These are phyloP conservation scores for Penicillium carneum DNA, from an alignment of 2,329 filamentous ascomycete genomes.

Conservation along the genomic window DNA sequence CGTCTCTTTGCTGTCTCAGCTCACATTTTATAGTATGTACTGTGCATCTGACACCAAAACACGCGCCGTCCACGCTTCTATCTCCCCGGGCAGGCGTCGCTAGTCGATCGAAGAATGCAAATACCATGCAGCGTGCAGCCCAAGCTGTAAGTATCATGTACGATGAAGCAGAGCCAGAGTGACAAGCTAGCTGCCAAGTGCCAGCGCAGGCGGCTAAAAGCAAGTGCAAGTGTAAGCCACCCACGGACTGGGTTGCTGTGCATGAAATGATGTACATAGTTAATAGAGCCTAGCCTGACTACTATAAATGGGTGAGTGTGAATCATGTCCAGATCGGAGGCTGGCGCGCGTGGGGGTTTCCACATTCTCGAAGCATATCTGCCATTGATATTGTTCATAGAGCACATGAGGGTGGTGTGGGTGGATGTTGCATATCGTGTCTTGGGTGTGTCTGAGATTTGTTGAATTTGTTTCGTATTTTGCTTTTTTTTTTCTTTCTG, in stretches of 20 bases:
- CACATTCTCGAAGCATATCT: constrained; percentile 34
- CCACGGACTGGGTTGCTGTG: neutral
- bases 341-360: constrained; percentile 12
- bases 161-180: constrained; percentile 5
- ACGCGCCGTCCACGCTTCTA: constrained; percentile 14
- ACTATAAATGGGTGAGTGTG: neutral
- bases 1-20: constrained; percentile 16
- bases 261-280: constrained; percentile 2
- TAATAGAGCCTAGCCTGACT: neutral
- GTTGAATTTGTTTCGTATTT: neutral
- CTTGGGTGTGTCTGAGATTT: neutral
- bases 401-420: neutral
- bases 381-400: constrained; percentile 11
- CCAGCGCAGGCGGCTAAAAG: constrained; percentile 8
- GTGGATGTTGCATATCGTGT: neutral
- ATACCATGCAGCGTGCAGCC: constrained; percentile 4
- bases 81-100: constrained; percentile 7
- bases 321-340: constrained; percentile 9
- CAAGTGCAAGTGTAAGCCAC: constrained; percentile 1
- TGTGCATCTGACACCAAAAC: neutral
- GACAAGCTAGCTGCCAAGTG: constrained; percentile 15
- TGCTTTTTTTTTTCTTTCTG: neutral
- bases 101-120: constrained; percentile 19
- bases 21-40: constrained; percentile 4
- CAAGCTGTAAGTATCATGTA: constrained; percentile 14